Conservation (phyloP, 805 yeast genomes). For the Kodamaea kakaduensis region DNA sequence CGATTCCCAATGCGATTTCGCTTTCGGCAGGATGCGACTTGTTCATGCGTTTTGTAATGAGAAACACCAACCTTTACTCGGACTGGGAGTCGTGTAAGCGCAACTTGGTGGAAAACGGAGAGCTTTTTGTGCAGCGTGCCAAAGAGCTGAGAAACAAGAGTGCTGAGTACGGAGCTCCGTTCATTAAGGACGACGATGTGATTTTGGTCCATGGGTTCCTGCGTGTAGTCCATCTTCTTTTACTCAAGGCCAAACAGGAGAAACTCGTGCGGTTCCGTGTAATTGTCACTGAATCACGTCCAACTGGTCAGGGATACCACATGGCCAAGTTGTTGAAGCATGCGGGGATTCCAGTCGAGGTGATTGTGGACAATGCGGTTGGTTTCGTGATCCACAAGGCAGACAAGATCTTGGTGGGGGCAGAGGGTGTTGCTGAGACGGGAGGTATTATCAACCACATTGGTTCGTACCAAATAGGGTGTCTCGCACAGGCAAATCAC, state of each 20-base stretch:
- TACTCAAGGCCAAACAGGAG: constrained; percentile 69
- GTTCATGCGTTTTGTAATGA: constrained; percentile 86
- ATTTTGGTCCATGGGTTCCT: constrained; percentile 88
- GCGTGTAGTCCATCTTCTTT: constrained; percentile 78
- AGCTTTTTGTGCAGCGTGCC: constrained; percentile 85
- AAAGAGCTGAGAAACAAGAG: constrained; percentile 83
- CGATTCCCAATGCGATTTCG: constrained; percentile 88
- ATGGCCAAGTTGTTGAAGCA: constrained; percentile 67
- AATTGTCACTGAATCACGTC: constrained; percentile 89
- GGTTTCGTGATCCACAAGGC: constrained; percentile 89
- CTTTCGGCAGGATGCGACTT: constrained; percentile 96
- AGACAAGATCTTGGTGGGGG: constrained; percentile 93
- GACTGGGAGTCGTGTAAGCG: constrained; percentile 94
- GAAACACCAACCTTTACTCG: constrained; percentile 80
- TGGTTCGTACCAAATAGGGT: constrained; percentile 94
- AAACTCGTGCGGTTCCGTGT: constrained; percentile 81
- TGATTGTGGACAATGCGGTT: constrained; percentile 89
- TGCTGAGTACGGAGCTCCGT: constrained; percentile 83
- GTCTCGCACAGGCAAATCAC: constrained; percentile 82
- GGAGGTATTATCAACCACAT: constrained; percentile 96
- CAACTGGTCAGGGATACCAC: constrained; percentile 67
- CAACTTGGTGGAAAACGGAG: constrained; percentile 90
- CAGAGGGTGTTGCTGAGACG: constrained; percentile 98
- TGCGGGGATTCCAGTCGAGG: constrained; percentile 78
- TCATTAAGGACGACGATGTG: constrained; percentile 89